Percentiles rank a stretch among this genome's conserved stretches.
These are phyloP conservation scores for Neofusicoccum umdonicola DNA, from an alignment of 2,329 filamentous ascomycete species.

Conservation along the genomic window DNA sequence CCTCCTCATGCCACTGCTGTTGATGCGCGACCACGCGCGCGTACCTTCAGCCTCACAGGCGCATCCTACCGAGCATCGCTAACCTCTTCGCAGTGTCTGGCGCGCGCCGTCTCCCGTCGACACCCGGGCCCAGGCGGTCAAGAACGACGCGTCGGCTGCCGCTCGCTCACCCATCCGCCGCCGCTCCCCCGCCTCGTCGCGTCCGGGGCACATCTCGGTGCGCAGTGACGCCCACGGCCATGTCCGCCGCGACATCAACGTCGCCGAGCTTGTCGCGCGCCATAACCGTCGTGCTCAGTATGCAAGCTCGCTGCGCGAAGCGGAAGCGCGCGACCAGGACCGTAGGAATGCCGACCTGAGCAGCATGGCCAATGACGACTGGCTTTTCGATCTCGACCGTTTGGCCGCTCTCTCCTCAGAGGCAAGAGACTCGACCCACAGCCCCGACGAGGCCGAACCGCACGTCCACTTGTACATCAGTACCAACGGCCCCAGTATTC, in stretches of 20 bases:
- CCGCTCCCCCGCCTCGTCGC: conserved; percentile 26
- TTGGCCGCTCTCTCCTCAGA: conserved; percentile 30
- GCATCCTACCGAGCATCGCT: conserved; percentile 16
- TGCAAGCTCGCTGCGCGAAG: not conserved
- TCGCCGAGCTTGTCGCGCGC: not conserved
- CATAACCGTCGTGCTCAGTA: not conserved
- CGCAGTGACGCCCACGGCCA: not conserved
- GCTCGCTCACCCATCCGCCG: conserved; percentile 60
- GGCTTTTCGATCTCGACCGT: not conserved
- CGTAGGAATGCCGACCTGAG: not conserved
- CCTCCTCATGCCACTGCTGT: conserved; percentile 19
- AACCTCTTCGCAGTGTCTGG: conserved; percentile 47
- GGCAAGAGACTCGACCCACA: conserved; percentile 25
- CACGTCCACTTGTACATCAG: conserved; percentile 12
- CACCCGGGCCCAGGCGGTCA: conserved; percentile 37
- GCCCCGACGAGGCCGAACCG: not conserved
- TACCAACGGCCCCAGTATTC: not conserved
- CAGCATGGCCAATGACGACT: not conserved
- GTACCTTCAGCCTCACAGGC: conserved; percentile 20
- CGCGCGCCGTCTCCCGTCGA: conserved; percentile 51
- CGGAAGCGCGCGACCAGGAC: not conserved
- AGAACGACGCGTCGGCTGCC: conserved; percentile 52
- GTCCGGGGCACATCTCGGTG: not conserved
- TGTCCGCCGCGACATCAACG: conserved; percentile 25
- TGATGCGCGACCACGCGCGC: conserved; percentile 18